phyloP scores from a whole-genome alignment of 768 basidiomycete genomes.

The Mycena galopus region DNA sequence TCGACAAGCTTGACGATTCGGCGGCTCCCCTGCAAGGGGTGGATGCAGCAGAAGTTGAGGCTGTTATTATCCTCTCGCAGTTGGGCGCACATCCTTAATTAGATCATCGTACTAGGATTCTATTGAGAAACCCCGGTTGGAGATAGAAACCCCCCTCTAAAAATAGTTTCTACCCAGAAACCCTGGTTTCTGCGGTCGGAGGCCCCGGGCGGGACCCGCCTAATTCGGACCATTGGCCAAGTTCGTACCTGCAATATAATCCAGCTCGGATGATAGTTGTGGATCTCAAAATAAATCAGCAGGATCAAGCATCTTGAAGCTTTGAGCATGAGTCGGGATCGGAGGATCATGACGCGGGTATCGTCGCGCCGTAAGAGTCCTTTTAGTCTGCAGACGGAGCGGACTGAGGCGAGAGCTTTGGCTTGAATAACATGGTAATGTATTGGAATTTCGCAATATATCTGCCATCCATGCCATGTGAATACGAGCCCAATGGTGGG shows the following conservation, averaged over 20 bases:
- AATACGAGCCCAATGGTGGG: not conserved
- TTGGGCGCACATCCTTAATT: not conserved
- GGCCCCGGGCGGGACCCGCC: not conserved
- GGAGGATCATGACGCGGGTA: too few relatives aligned
- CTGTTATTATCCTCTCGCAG: not conserved
- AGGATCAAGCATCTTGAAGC: too few relatives aligned
- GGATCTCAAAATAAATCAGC: too few relatives aligned
- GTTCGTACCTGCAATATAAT: not conserved
- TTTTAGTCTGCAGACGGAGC: not conserved
- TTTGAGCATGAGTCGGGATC: too few relatives aligned
- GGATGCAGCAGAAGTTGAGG: not conserved
- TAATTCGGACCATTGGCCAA: not conserved
- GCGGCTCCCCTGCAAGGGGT: not conserved
- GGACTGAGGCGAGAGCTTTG: not conserved
- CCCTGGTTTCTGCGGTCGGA: not conserved
- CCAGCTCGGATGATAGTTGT: too few relatives aligned
- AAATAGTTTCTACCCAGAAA: not conserved
- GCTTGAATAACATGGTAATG: constrained; percentile 1
- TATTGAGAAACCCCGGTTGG: not conserved
- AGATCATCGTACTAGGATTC: not conserved
- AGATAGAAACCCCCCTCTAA: not conserved
- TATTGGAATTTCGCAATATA: constrained; percentile 1
- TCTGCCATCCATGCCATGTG: not conserved
- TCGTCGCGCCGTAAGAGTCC: too few relatives aligned
- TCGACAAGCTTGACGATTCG: not conserved